phyloP scores from a whole-genome alignment of 108 stramenopile genomes.

The Schizochytrium sp. region DNA sequence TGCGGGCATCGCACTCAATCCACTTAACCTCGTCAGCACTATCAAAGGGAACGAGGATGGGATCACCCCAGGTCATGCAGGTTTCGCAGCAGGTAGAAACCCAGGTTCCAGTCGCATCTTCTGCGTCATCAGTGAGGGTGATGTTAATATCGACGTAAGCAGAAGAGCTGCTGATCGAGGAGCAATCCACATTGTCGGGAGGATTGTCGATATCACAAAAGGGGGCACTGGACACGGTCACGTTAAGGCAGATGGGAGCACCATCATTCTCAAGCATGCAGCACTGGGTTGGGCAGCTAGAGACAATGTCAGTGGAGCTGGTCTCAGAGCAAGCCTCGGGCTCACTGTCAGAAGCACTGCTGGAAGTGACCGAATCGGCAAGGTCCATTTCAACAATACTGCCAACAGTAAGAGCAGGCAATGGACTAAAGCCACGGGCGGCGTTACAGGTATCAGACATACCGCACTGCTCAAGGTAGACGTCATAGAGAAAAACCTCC shows the following conservation, averaged over 20 bases:
- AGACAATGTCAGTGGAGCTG: neutral
- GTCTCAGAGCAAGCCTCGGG: neutral
- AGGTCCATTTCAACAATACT: too few relatives aligned
- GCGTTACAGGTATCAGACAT: neutral
- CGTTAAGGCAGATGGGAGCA: conserved; percentile 14
- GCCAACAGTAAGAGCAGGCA: neutral
- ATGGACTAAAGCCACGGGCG: neutral
- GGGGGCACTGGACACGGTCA: neutral
- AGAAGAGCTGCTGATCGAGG: neutral
- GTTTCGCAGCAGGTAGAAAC: conserved; percentile 28
- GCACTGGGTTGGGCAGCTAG: conserved; percentile 29
- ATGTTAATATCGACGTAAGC: conserved; percentile 43
- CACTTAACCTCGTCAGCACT: neutral
- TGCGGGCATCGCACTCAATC: conserved; percentile 58
- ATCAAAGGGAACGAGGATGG: conserved; percentile 1
- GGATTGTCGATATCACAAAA: conserved; percentile 13
- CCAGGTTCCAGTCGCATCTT: neutral
- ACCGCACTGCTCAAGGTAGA: conserved; percentile 36
- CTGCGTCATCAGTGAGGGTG: neutral
- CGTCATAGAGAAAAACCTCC: neutral
- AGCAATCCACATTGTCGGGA: neutral
- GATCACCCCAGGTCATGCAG: conserved; percentile 24
- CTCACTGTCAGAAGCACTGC: neutral
- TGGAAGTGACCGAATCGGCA: too few relatives aligned
- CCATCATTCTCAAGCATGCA: neutral